Conservation (phyloP, 225 moss, liverwort and hornwort genomes). For the Polytrichum formosum region DNA sequence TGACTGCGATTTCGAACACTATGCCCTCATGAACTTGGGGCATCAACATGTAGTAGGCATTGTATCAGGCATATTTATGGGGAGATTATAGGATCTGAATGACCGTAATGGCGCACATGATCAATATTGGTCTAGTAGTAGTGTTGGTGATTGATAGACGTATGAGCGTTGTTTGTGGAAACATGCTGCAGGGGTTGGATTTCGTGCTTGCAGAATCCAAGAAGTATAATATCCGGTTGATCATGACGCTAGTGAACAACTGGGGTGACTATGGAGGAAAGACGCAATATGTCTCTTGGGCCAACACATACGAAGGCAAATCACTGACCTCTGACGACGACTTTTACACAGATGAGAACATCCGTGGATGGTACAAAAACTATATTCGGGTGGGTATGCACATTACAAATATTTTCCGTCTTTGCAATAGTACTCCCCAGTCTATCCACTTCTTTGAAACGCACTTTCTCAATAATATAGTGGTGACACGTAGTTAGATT, state of each 20-base stretch:
- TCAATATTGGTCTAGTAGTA: no score
- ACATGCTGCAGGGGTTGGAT: slow-evolving; percentile 47
- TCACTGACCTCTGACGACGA: slow-evolving; percentile 39
- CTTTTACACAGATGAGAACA: slow-evolving; percentile 50
- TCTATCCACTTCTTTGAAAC: not conserved
- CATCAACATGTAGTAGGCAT: no score
- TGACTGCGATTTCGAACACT: no score
- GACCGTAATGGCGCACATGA: not conserved
- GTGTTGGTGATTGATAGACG: not conserved
- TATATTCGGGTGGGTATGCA: slow-evolving; percentile 53
- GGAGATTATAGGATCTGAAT: not conserved
- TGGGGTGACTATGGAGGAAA: slow-evolving; percentile 51
- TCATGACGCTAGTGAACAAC: slow-evolving; percentile 59
- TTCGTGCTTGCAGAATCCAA: slow-evolving; percentile 48
- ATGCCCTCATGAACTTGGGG: no score
- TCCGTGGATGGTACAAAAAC: slow-evolving; percentile 50
- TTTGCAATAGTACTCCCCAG: not conserved
- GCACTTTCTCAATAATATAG: not conserved
- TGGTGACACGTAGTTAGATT: no score
- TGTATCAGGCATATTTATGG: not conserved
- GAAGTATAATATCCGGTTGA: slow-evolving; percentile 37
- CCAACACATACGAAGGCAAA: slow-evolving; percentile 33
- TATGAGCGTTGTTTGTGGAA: not conserved
- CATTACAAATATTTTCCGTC: no score
- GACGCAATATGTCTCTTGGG: slow-evolving; percentile 60